Conservation (phyloP, 176 grass and related monocot genomes). For the Juncus inflexus region DNA sequence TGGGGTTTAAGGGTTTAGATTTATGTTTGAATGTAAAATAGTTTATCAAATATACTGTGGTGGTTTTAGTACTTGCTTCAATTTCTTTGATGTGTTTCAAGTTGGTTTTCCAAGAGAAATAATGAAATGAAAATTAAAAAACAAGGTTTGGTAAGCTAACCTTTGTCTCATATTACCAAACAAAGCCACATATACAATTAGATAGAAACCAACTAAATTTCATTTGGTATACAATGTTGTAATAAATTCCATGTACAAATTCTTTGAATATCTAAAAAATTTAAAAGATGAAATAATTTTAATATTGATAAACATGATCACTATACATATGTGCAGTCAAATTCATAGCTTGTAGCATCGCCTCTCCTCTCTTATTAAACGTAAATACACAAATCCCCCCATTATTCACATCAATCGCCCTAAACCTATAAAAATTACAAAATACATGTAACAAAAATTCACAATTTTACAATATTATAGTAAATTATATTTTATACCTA, state of each 20-base stretch:
- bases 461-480: background rate
- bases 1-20: background rate
- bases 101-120: no score
- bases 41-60: no score
- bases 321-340: constrained; percentile 86
- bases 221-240: no score
- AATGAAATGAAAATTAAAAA: no score
- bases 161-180: background rate
- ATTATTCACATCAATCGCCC: constrained; percentile 71
- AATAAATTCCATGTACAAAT: no score
- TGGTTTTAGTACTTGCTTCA: no score
- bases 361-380: constrained; percentile 64
- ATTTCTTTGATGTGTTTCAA: no score
- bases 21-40: constrained; percentile 11
- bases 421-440: constrained; percentile 45
- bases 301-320: constrained; percentile 57
- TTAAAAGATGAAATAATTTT: constrained; percentile 1
- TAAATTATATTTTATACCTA: background rate
- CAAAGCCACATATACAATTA: background rate
- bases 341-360: constrained; percentile 72
- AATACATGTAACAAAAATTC: constrained; percentile 14
- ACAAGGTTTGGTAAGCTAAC: constrained; percentile 14
- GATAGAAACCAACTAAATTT: no score
- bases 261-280: no score
- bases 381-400: constrained; percentile 77